A percentile compares a stretch with the other conserved stretches of the same genome.
phyloP scores from a whole-genome alignment of 2,329 filamentous ascomycete genomes.

The Knufia fluminis region DNA sequence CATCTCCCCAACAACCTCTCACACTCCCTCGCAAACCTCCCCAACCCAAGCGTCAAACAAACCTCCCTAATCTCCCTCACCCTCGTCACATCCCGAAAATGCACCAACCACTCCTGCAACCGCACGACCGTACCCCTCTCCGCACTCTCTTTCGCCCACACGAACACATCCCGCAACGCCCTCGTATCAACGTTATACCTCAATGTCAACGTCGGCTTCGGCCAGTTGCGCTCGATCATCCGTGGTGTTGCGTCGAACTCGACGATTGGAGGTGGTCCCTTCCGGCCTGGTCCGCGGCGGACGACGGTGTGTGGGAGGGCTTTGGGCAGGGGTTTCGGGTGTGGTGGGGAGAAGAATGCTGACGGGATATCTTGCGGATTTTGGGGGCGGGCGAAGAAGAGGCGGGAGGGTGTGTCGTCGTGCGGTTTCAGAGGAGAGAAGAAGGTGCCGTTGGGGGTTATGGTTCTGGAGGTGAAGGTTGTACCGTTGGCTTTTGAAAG shows the following conservation, averaged over 20 bases:
- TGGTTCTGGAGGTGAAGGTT: background rate
- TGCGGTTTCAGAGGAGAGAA: background rate
- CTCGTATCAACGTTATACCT: background rate
- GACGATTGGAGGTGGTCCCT: background rate
- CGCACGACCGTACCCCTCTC: background rate
- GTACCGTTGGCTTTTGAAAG: background rate
- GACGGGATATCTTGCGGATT: background rate
- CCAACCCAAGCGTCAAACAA: background rate
- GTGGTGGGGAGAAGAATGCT: constrained; percentile 1
- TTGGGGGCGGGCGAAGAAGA: background rate
- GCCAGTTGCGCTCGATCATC: background rate
- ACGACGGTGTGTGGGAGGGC: background rate
- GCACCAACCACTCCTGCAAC: background rate
- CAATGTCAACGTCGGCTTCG: constrained; percentile 3
- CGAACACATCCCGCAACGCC: background rate
- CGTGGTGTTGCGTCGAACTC: background rate
- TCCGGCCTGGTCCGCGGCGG: background rate
- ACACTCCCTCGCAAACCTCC: background rate
- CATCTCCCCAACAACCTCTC: constrained; percentile 1
- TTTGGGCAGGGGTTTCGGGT: background rate
- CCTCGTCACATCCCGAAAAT: constrained; percentile 1
- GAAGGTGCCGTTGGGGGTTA: background rate
- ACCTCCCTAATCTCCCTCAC: constrained; percentile 3
- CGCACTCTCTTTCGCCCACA: background rate
- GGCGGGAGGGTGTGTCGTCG: background rate